Conservation (phyloP, 2,329 filamentous ascomycete species). For the Trichoderma brevicompactum region DNA sequence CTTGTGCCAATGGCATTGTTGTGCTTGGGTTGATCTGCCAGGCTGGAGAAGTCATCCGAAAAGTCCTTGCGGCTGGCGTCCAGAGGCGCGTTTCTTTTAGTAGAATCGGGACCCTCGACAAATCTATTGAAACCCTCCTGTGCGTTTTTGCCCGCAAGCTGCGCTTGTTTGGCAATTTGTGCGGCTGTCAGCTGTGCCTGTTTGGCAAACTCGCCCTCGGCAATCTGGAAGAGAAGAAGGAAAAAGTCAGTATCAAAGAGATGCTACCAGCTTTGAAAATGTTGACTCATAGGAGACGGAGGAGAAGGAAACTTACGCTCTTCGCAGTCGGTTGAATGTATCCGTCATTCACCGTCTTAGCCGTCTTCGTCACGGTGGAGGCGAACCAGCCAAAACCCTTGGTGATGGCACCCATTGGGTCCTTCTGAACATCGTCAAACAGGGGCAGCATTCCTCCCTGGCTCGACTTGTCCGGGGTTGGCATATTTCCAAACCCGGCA, state of each 20-base stretch:
- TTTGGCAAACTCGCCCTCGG: slow-evolving; percentile 76
- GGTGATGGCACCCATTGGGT: slow-evolving; percentile 83
- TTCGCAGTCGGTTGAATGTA: slow-evolving; percentile 88
- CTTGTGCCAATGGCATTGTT: slow-evolving; percentile 61
- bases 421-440: slow-evolving; percentile 87
- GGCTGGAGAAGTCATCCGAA: slow-evolving; percentile 86
- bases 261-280: not conserved
- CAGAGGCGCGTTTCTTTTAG: slow-evolving; percentile 47
- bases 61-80: slow-evolving; percentile 78
- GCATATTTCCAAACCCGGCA: slow-evolving; percentile 82
- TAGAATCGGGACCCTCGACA: slow-evolving; percentile 71
- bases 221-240: slow-evolving; percentile 58
- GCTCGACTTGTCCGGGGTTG: slow-evolving; percentile 55
- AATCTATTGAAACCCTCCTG: slow-evolving; percentile 83
- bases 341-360: slow-evolving; percentile 86
- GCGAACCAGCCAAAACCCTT: slow-evolving; percentile 97
- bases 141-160: slow-evolving; percentile 73
- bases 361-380: slow-evolving; percentile 83
- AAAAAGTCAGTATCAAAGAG: slow-evolving; percentile 33
- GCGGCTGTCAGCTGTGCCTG: slow-evolving; percentile 65
- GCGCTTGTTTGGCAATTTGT: slow-evolving; percentile 68
- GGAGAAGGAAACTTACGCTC: slow-evolving; percentile 35
- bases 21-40: slow-evolving; percentile 61
- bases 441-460: slow-evolving; percentile 60
- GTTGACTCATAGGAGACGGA: too few species aligned